Evolutionary conservation across 441 rosid genomes (phyloP), one percentile per base, ranked within the genome.

Genomic region (Brassica balearica): DNA sequence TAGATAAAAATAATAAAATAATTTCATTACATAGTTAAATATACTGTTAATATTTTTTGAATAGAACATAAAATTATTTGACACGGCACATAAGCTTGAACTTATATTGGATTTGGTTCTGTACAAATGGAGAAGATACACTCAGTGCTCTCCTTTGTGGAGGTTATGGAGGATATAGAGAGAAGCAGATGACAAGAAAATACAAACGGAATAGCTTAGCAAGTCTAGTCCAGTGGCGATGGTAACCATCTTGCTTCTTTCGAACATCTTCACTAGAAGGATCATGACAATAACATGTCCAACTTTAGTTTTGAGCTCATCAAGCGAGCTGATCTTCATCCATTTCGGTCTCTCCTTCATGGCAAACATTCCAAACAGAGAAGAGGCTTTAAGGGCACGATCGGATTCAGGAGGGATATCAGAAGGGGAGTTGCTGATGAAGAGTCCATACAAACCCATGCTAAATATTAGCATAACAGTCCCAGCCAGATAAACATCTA

Each of bases 251-350:
- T 94, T 94, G 93, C 98, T 92, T 86, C 93, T 89, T 82, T 92
- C 98, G 66, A 92, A 90, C 98, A 94, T 94, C 86, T 94, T 94
- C 81, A 94, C 97, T 3, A 94, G 68, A n/a, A 92, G 91, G 82
- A 94, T 92, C 97, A 94, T 94, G 2, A 94, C 98, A 29, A 94
- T 94, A 27, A 92, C 96, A 82, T 94, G 98, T 25, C 98, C 97
- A 8, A 91, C 92, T 88, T 89, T 94, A 9, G 98, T 92, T 87
- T 91, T 94, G 71, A 90, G 90, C 81, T 92, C 96, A 71, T 92
- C 97, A 0, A 91, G 86, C 7, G 95, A 92, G 83, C 97, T 86
- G 60, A 94, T 94, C 83, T 91, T 90, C 97, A 94, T 94, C 97
- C 98, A 92, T 75, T 92, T 92, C 1, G 97, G 98, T 71, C 97